Evolutionary conservation across 805 yeast species (phyloP), one percentile per base, ranked within the genome.

Genomic region (Dipodascus albidus): DNA sequence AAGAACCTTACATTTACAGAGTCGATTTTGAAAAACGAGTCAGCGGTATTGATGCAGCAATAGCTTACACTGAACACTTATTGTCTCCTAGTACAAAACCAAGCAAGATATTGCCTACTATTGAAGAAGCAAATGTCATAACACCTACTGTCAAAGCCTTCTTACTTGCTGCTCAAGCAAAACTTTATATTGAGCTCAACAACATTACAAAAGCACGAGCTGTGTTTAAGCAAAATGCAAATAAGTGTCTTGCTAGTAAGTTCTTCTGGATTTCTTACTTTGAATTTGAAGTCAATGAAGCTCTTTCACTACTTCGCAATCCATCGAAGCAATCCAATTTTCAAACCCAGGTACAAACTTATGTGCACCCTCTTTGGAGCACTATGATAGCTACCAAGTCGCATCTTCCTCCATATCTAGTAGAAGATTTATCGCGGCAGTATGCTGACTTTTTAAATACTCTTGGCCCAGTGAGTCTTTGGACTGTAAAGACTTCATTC

Each of bases 231-330:
- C 22, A 47, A 21, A 52, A 60, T 49, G 52, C 59, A 11, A 51
- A 53, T 11, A 53, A 57, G 50, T 61, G 52, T 48, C 53, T 61
- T n/a, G 63, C 59, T 44, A 55, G 61, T 48, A 54, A 60, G 14
- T 63, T 59, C 42, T 66, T 62, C 50, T 64, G 70, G 67, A 59
- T 63, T 35, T 60, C 61, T 48, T 66, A 60, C 44, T 61, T 66
- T 33, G 52, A 54, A 19, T 67, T 65, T 44, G 70, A 66, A 55
- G 20, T 38, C 9, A 38, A 38, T 38, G 44, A 38, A 38, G 44
- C 44, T 17, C 52, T 62, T 2, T 60, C 56, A 3, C 9, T 47
- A 4, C 19, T 23, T 3, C 24, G 31, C 4, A 22, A 47, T 47
- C 31, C 49, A 22, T 8, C 49, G 11, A 47, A 47, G n/a, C 24